phyloP scores from a whole-genome alignment of 495 filamentous ascomycete genomes.

The Aspergillus avenaceus region DNA sequence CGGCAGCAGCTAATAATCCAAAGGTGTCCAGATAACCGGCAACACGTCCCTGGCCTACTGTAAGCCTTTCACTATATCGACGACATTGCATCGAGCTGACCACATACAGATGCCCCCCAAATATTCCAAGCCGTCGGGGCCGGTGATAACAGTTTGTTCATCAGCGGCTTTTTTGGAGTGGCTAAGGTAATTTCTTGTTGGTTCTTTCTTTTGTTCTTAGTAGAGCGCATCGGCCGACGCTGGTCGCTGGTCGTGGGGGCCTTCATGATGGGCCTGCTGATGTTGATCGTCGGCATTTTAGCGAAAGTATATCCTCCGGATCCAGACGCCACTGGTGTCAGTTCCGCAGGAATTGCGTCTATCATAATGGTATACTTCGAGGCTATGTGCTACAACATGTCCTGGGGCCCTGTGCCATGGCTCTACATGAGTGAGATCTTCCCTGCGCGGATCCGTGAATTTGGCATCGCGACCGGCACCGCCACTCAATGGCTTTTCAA shows the following conservation, averaged over 20 bases:
- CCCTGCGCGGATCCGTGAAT: conserved; percentile 42
- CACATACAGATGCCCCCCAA: conserved; percentile 31
- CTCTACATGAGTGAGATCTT: conserved; percentile 49
- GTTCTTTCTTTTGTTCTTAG: conserved; percentile 46
- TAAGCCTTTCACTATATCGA: conserved; percentile 13
- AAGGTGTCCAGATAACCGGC: conserved; percentile 13
- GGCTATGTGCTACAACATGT: conserved; percentile 41
- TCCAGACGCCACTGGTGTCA: conserved; percentile 22
- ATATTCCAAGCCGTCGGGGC: conserved; percentile 46
- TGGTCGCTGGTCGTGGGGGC: conserved; percentile 49
- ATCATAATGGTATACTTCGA: conserved; percentile 49
- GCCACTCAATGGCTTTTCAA: conserved; percentile 50
- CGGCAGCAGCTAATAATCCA: neutral
- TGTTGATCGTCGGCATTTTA: conserved; percentile 47
- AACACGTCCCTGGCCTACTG: conserved; percentile 16
- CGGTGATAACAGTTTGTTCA: conserved; percentile 34
- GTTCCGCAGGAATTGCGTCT: conserved; percentile 39
- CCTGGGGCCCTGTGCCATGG: conserved; percentile 52
- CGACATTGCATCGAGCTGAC: neutral
- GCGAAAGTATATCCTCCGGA: conserved; percentile 35
- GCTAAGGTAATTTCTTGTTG: conserved; percentile 45
- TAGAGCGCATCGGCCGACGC: conserved; percentile 53
- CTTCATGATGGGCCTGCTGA: conserved; percentile 39
- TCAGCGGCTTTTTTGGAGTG: conserved; percentile 48
- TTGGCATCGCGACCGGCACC: conserved; percentile 36